These are phyloP conservation scores for Candida mesenterica DNA, from an alignment of 1,139 yeast species.

Conservation along the genomic window DNA sequence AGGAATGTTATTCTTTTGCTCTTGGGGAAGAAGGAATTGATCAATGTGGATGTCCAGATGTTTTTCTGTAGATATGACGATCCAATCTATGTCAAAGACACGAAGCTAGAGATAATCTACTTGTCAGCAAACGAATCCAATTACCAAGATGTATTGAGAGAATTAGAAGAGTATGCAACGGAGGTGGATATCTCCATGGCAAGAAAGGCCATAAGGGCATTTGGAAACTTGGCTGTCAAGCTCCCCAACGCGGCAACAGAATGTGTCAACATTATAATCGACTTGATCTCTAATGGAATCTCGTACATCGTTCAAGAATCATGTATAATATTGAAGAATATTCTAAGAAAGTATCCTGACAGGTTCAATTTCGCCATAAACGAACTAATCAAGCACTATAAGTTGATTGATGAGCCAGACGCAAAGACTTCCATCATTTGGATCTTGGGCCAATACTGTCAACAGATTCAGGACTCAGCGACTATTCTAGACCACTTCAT, in stretches of 20 bases:
- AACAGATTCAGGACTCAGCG: conserved; percentile 47
- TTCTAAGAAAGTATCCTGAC: conserved; percentile 71
- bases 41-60: conserved; percentile 66
- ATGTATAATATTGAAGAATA: conserved; percentile 70
- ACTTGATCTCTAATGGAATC: conserved; percentile 62
- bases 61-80: conserved; percentile 84
- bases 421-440: conserved; percentile 78
- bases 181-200: conserved; percentile 86
- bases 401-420: conserved; percentile 68
- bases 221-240: conserved; percentile 85
- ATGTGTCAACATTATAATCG: conserved; percentile 64
- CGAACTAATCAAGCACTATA: conserved; percentile 42
- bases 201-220: conserved; percentile 81
- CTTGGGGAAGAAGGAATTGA: conserved; percentile 61
- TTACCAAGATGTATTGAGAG: conserved; percentile 62
- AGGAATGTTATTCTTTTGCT: conserved; percentile 77
- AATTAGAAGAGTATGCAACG: conserved; percentile 81
- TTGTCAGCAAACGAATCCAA: conserved; percentile 69
- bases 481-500: conserved; percentile 47
- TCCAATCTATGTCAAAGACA: conserved; percentile 84
- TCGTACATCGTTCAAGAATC: conserved; percentile 82
- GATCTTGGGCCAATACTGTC: conserved; percentile 77
- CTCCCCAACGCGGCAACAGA: conserved; percentile 52
- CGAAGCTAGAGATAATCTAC: conserved; percentile 84
- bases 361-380: conserved; percentile 38